Base-by-base conservation (phyloP, 176 grass and related monocot genomes). In the Triticum dicoccoides region DNA sequence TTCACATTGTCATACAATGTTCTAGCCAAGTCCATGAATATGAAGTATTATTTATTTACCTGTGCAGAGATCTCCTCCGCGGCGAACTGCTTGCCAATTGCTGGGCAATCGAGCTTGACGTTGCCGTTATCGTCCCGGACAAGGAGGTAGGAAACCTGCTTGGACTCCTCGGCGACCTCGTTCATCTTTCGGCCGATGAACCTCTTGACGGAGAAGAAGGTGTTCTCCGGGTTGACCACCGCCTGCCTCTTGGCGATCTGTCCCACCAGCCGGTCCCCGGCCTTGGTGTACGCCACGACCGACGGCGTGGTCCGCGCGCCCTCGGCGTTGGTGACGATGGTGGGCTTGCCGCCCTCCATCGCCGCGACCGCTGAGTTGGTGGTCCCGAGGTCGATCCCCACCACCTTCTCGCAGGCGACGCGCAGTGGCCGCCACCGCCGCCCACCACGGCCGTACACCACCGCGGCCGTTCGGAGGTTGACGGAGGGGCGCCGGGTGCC, bases 201-300 rank as follows among this genome's bases (percentile, higher is more conserved):
- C 0, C 94, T 87, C 75, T 96, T 96, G 41, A 96, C 89, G 1
- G 91, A 96, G 82, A 91, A 93, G 89, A 96, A 93, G 25, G 94
- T 93, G 78, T 93, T 93, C 87, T 96, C 94, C 51, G 91, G 91
- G 79, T 96, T 96, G 42, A 93, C 91, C 3, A 96, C 94, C 14
- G 89, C 94, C 87, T 96, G 94, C 12, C 94, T 85, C 87, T 96
- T 96, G 78, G 94, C 94, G 87, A 96, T 93, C 87, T 93, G 89
- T 3, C 94, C 94, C 1, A 93, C 91, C 42, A 96, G 75, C n/a
- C 91, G 81, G 85, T 96, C 94, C 1, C 94, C 94, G 23, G 83
- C 29, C 85, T 93, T 96, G 33, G 94, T 86, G 89, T 93, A 96
- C 1, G 91, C 94, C 8, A 96, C 94, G 11, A 96, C 94, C 20